Base-by-base conservation (phyloP, 2,329 filamentous ascomycete genomes). In the Mycosphaerella sp. region DNA sequence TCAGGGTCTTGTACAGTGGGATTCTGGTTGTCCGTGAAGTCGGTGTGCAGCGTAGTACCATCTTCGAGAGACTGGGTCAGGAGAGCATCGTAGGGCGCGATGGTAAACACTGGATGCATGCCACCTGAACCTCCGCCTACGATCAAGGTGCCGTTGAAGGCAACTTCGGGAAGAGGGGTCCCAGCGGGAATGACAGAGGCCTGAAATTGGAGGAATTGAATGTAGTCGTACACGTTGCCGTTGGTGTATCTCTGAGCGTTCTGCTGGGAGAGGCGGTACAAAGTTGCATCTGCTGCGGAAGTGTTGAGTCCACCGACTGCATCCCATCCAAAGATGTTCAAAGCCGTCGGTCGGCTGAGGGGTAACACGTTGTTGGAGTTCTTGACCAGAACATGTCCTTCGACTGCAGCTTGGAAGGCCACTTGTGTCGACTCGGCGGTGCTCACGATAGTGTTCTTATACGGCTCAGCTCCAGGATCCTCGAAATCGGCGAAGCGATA, bases 381-480 rank as follows among this genome's bases (percentile, higher is more conserved):
- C 63, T 84, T 84, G 27, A 84, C 71, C 0, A 84, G 71, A 2
- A 84, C 80, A 41, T 82, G 79, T 5, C 81, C 79, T 55, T 82
- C 79, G 1, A 81, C 68, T 0, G 79, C 80, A 1, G 77, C 75
- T 12, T 79, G 70, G 0, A 81, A 60, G 0, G 81, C 62, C 0
- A 75, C 71, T 0, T 71, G 65, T 1, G 74, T 72, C 7, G 75
- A 71, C 4, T 71, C 66, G 12, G 71, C 61, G 60, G 82, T 75
- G 10, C 77, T 70, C 6, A 74, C 80, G 56, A 83, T 75, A 4
- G 82, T 68, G 9, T 74, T 65, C 0, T 59, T 55, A 52, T 82
- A 79, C 0, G 58, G 41, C 1, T 77, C 71, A 67, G 82, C 75
- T 7, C 79, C 79, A 47, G 57, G 62, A 9, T 50, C 49, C 1